A percentile compares a stretch with the other conserved stretches of the same genome.
phyloP scores from a whole-genome alignment of 331 rosid genomes.

The Spiraea crenata region DNA sequence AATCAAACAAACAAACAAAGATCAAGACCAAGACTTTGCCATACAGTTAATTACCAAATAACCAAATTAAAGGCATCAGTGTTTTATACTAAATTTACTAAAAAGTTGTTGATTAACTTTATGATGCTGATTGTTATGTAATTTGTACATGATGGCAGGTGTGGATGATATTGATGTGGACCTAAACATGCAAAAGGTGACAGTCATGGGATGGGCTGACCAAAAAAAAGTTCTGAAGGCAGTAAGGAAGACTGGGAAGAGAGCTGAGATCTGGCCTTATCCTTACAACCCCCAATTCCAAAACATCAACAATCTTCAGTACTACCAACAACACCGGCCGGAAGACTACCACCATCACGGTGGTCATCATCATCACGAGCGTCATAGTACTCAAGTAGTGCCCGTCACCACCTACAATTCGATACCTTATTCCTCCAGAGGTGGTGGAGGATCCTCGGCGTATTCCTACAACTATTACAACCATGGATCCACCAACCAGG shows the following conservation, averaged over 20 bases:
- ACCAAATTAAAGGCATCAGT: too few species aligned
- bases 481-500: constrained; percentile 34
- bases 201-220: constrained; percentile 80
- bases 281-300: constrained; percentile 54
- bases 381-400: background rate
- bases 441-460: background rate
- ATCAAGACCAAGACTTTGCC: background rate
- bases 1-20: background rate
- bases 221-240: constrained; percentile 53
- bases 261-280: constrained; percentile 76
- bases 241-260: constrained; percentile 58
- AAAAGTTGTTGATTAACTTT: too few species aligned
- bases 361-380: background rate
- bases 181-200: constrained; percentile 63
- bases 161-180: constrained; percentile 62
- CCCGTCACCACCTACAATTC: constrained; percentile 18
- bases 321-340: constrained; percentile 26
- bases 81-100: too few species aligned
- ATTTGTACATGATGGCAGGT: constrained; percentile 31
- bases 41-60: too few species aligned
- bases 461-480: constrained; percentile 46
- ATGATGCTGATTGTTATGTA: too few species aligned
- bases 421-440: background rate
- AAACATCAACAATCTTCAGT: constrained; percentile 25
- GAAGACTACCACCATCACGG: background rate